Conservation (phyloP, 192 early-diverging fungal species). For the Gaertneriomyces sp. region DNA sequence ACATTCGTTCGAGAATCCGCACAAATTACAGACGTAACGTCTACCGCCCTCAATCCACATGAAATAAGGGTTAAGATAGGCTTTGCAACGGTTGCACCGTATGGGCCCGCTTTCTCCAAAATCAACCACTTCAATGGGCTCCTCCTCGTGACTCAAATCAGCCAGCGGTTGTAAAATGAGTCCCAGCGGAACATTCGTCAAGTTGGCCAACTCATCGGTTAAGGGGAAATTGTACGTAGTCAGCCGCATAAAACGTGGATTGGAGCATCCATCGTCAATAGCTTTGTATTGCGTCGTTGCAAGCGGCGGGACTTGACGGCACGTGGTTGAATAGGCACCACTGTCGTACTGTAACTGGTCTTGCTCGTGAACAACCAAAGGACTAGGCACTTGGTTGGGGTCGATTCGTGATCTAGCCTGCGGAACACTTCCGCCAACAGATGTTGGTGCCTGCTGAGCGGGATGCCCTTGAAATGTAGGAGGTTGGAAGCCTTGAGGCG, state of each 20-base stretch:
- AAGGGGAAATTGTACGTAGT: constrained; percentile 85
- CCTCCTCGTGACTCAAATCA: constrained; percentile 71
- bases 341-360: constrained; percentile 72
- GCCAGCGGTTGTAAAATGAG: constrained; percentile 91
- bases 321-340: constrained; percentile 69
- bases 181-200: constrained; percentile 79
- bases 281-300: constrained; percentile 74
- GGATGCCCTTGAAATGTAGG: constrained; percentile 4
- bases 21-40: constrained; percentile 92
- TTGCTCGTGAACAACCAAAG: constrained; percentile 73
- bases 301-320: constrained; percentile 69
- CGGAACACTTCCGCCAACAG: not conserved
- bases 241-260: constrained; percentile 85
- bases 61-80: constrained; percentile 90
- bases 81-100: constrained; percentile 87
- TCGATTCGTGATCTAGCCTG: constrained; percentile 61
- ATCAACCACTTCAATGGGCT: constrained; percentile 74
- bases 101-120: constrained; percentile 83
- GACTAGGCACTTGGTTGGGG: constrained; percentile 91
- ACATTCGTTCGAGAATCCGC: constrained; percentile 82
- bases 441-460: not conserved
- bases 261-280: constrained; percentile 79
- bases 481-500: not conserved
- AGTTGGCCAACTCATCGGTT: constrained; percentile 73
- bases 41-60: constrained; percentile 86